phyloP scores from a whole-genome alignment of 1,139 yeast genomes.

The Suhomyces bolitotheri region DNA sequence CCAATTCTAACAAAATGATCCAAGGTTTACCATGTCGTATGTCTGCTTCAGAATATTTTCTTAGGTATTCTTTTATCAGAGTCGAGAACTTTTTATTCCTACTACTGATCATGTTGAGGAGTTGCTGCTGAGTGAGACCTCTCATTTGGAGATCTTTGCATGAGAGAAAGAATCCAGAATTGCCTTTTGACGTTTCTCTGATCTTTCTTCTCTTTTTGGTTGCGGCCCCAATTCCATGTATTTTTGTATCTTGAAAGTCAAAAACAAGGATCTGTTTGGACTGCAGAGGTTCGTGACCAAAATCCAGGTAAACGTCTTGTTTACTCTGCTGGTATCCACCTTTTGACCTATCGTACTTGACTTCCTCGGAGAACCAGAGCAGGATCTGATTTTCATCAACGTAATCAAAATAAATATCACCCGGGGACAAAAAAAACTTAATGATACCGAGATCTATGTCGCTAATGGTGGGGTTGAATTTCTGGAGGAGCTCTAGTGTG shows the following conservation, averaged over 20 bases:
- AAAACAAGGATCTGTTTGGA: slow-evolving; percentile 61
- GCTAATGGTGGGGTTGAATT: slow-evolving; percentile 32
- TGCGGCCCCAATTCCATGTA: slow-evolving; percentile 40
- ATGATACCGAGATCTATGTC: slow-evolving; percentile 62
- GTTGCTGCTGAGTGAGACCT: slow-evolving; percentile 30
- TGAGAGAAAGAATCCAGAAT: slow-evolving; percentile 27
- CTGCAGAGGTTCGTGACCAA: slow-evolving; percentile 13
- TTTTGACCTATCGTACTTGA: slow-evolving; percentile 40
- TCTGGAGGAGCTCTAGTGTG: slow-evolving; percentile 35
- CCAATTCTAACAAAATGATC: slow-evolving; percentile 27
- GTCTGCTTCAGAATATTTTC: slow-evolving; percentile 10
- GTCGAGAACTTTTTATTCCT: slow-evolving; percentile 55
- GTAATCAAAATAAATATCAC: slow-evolving; percentile 64
- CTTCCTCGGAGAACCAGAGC: slow-evolving; percentile 33
- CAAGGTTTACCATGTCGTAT: slow-evolving; percentile 18
- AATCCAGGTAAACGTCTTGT: slow-evolving; percentile 29
- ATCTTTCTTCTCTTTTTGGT: slow-evolving; percentile 21
- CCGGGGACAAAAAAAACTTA: slow-evolving; percentile 63
- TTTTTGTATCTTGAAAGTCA: slow-evolving; percentile 72
- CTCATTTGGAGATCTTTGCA: slow-evolving; percentile 20
- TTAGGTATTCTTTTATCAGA: slow-evolving; percentile 44
- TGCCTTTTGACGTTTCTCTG: slow-evolving; percentile 11
- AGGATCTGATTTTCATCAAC: slow-evolving; percentile 69
- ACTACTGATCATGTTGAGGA: slow-evolving; percentile 60
- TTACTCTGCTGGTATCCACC: slow-evolving; percentile 51